Base-by-base conservation (phyloP, 306 rosid genomes). In the Glycine latifolia region DNA sequence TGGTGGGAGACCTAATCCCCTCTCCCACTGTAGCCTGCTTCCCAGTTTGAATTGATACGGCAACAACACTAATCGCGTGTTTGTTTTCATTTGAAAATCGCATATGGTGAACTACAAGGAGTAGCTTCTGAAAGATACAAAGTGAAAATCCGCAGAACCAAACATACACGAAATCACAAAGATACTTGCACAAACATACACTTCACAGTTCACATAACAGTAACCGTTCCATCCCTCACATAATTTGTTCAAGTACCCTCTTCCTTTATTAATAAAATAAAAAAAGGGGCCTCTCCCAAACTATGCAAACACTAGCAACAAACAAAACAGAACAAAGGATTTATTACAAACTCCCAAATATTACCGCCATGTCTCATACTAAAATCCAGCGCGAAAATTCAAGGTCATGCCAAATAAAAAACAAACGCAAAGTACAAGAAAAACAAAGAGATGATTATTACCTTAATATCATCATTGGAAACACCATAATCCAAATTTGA, bases 391-490 rank as follows among this genome's bases (percentile, higher is more conserved):
- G 31, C 31, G 31, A 26, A 26, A 26, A 26, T 26, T 26, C 31
- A 0, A n/a, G 13, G 44, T 17, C 4, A 41, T 4, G 8, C 61
- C 15, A 72, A 56, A 54, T 15, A 26, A 26, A 26, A 26, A 5
- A 59, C 20, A 20, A 1, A 6, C 11, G 9, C 8, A n/a, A 39
- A 3, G 8, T 37, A 12, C 14, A 26, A 26, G 31, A 26, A 26
- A 26, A 26, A 26, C 31, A 26, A 26, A 4, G 55, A 78, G 71
- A n/a, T 4, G 20, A 11, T n/a, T 37, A 73, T 16, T 73, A 96
- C 99, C 99, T 93, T 96, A 49, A 96, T 82, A 85, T 96, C 99
- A 81, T 92, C 99, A 72, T 92, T 89, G 62, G 98, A 93, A 81
- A 96, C 98, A 61, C 97, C 97, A 46, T 93, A 96, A 46, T 93